phyloP scores from a whole-genome alignment of 495 filamentous ascomycete species.

The Aspergillus homomorphus region DNA sequence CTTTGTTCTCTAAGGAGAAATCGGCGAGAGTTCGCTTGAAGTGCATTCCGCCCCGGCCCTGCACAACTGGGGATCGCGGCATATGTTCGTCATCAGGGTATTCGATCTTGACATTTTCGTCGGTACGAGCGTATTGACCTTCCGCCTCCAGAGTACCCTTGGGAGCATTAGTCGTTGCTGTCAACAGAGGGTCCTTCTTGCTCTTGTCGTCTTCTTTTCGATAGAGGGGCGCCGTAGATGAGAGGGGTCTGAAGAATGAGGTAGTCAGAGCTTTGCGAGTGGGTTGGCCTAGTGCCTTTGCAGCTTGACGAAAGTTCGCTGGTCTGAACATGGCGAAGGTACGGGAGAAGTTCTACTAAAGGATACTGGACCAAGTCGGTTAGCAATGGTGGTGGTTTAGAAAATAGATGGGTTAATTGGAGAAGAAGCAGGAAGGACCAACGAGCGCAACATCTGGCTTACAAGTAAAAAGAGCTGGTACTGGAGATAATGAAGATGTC shows the following conservation, averaged over 20 bases:
- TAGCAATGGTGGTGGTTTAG: background rate
- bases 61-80: slow-evolving; percentile 62
- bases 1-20: slow-evolving; percentile 76
- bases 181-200: slow-evolving; percentile 28
- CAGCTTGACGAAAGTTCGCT: slow-evolving; percentile 28
- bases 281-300: slow-evolving; percentile 24
- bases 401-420: background rate
- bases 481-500: slow-evolving; percentile 3
- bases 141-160: slow-evolving; percentile 35
- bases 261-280: slow-evolving; percentile 21
- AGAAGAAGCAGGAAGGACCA: background rate
- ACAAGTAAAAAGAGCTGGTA: background rate
- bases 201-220: slow-evolving; percentile 25
- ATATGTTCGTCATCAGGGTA: slow-evolving; percentile 70
- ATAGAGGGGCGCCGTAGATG: slow-evolving; percentile 28
- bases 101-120: slow-evolving; percentile 68
- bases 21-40: slow-evolving; percentile 68
- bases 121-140: slow-evolving; percentile 68
- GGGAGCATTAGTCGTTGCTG: slow-evolving; percentile 34
- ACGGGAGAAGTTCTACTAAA: background rate
- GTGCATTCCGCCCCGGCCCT: slow-evolving; percentile 67
- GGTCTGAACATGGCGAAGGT: slow-evolving; percentile 33
- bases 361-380: background rate
- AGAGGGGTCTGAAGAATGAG: slow-evolving; percentile 27
- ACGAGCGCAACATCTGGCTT: no score